phyloP scores from a whole-genome alignment of 1,284 basidiomycete species.

The Caloboletus inedulis region DNA sequence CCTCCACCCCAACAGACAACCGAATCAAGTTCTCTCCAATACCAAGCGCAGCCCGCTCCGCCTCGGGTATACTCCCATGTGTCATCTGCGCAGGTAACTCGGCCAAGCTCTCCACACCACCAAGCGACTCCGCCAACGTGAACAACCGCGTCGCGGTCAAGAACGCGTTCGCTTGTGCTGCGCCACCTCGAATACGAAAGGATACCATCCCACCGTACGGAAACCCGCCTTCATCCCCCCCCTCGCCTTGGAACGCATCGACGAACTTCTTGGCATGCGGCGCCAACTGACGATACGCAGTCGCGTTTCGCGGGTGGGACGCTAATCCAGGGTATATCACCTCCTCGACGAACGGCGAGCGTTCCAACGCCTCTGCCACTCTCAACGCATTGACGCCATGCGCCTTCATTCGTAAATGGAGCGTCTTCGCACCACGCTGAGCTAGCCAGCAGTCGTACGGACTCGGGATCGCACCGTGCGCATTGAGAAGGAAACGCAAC shows the following conservation, averaged over 20 bases:
- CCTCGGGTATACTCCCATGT: constrained; percentile 74
- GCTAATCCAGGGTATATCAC: constrained; percentile 87
- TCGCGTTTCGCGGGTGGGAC: constrained; percentile 54
- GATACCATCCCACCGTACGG: constrained; percentile 87
- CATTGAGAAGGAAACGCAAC: constrained; percentile 90
- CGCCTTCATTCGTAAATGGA: constrained; percentile 81
- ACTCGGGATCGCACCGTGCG: constrained; percentile 85
- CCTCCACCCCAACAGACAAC: constrained; percentile 87
- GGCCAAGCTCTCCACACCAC: constrained; percentile 88
- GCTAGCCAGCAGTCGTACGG: constrained; percentile 91
- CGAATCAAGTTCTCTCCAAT: constrained; percentile 83
- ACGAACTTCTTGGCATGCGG: constrained; percentile 71
- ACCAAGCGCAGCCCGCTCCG: constrained; percentile 66
- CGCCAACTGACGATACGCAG: constrained; percentile 64
- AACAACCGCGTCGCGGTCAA: constrained; percentile 70
- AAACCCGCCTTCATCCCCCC: constrained; percentile 50
- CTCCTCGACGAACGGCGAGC: constrained; percentile 59
- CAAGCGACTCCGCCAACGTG: constrained; percentile 85
- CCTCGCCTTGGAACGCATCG: constrained; percentile 37
- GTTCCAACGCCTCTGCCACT: constrained; percentile 67
- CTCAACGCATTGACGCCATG: constrained; percentile 84
- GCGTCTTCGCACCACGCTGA: constrained; percentile 89
- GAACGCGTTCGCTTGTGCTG: constrained; percentile 63
- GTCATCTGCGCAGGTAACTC: constrained; percentile 87
- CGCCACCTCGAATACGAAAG: constrained; percentile 63